phyloP scores from a whole-genome alignment of 768 basidiomycete species.

The Hygrocybe punicea region DNA sequence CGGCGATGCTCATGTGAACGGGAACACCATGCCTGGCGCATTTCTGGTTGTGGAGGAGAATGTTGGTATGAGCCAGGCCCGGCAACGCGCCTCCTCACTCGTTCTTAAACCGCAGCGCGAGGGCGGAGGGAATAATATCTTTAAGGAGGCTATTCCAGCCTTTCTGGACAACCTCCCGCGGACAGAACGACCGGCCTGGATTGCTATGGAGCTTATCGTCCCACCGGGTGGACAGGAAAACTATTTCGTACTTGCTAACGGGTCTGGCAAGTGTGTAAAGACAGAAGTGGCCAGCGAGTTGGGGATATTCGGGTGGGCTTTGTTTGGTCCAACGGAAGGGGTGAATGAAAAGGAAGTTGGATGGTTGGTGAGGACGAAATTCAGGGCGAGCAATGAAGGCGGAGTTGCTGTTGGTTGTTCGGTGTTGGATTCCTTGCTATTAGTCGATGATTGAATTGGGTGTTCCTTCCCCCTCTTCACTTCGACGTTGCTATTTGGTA shows the following conservation, averaged over 20 bases:
- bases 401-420: slow-evolving; percentile 83
- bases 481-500: no score
- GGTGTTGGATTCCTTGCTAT: slow-evolving; percentile 65
- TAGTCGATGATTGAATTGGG: slow-evolving; percentile 49
- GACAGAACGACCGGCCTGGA: slow-evolving; percentile 79
- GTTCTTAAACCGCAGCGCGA: no score
- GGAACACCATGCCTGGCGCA: slow-evolving; percentile 4
- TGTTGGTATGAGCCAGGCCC: slow-evolving; percentile 51
- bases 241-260: slow-evolving; percentile 62
- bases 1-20: slow-evolving; percentile 24
- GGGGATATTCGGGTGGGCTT: slow-evolving; percentile 85
- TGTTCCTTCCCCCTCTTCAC: no score
- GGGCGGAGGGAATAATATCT: slow-evolving; percentile 96
- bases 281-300: slow-evolving; percentile 83
- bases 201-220: slow-evolving; percentile 90
- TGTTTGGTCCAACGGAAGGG: slow-evolving; percentile 57
- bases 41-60: slow-evolving; percentile 20
- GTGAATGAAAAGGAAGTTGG: slow-evolving; percentile 64
- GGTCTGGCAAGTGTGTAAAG: slow-evolving; percentile 38
- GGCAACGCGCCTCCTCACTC: slow-evolving; percentile 47
- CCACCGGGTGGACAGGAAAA: slow-evolving; percentile 67
- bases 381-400: slow-evolving; percentile 87
- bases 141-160: slow-evolving; percentile 73
- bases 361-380: slow-evolving; percentile 86
- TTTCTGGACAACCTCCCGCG: slow-evolving; percentile 65